Conservation (phyloP, 768 basidiomycete species). For the Tylopilus sp. region DNA sequence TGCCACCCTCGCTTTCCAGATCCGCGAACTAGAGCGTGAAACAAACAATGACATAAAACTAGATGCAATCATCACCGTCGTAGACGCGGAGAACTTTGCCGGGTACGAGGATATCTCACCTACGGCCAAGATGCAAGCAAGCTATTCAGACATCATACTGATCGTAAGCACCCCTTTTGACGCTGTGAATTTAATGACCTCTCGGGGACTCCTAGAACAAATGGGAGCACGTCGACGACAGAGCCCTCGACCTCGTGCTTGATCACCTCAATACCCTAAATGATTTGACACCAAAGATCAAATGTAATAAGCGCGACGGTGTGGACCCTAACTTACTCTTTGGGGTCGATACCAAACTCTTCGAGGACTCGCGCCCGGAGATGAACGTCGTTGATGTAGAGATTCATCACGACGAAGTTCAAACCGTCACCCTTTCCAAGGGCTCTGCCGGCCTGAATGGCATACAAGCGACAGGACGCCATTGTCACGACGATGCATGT, state of each 20-base stretch:
- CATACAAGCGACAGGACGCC: slow-evolving; percentile 16
- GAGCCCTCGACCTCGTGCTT: slow-evolving; percentile 73
- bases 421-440: slow-evolving; percentile 64
- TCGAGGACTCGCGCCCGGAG: slow-evolving; percentile 30
- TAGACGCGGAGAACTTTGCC: slow-evolving; percentile 87
- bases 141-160: slow-evolving; percentile 88
- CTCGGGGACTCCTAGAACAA: slow-evolving; percentile 58
- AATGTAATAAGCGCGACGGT: slow-evolving; percentile 57
- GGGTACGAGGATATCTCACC: slow-evolving; percentile 93
- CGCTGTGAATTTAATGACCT: slow-evolving; percentile 6
- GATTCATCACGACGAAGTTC: slow-evolving; percentile 79
- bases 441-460: too few relatives aligned
- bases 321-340: slow-evolving; percentile 81
- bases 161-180: slow-evolving; percentile 49
- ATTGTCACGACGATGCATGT: slow-evolving; percentile 13
- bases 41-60: slow-evolving; percentile 72
- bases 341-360: slow-evolving; percentile 85
- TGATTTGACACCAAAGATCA: slow-evolving; percentile 84
- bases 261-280: slow-evolving; percentile 90
- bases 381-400: slow-evolving; percentile 14
- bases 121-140: slow-evolving; percentile 92
- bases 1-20: slow-evolving; percentile 92
- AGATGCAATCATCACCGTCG: slow-evolving; percentile 88
- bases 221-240: slow-evolving; percentile 82
- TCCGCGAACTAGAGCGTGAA: slow-evolving; percentile 83